Conservation (phyloP, 768 basidiomycete genomes). For the Chalciporus pseudorubinellus region DNA sequence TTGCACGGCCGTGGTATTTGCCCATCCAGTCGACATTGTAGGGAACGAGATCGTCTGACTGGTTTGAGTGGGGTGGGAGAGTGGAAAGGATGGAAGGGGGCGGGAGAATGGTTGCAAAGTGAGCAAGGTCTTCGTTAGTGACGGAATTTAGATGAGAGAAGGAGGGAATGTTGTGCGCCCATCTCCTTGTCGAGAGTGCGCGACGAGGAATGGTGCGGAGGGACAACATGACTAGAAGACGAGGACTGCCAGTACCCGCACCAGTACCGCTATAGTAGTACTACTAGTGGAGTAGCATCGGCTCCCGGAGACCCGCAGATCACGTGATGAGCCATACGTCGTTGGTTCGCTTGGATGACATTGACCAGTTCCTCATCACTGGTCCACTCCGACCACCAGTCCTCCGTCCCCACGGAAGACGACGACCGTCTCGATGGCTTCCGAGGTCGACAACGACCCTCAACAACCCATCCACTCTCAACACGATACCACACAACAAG, state of each 20-base stretch:
- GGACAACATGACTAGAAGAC: slow-evolving; percentile 11
- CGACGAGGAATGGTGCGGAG: slow-evolving; percentile 1
- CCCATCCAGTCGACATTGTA: slow-evolving; percentile 97
- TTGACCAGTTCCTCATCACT: no score
- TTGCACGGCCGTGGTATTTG: slow-evolving; percentile 83
- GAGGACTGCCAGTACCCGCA: no score
- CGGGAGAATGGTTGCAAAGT: slow-evolving; percentile 67
- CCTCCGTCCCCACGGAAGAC: not conserved
- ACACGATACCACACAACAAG: slow-evolving; percentile 38
- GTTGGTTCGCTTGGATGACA: no score
- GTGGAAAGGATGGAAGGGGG: slow-evolving; percentile 66
- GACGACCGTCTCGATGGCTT: not conserved
- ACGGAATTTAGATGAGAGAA: slow-evolving; percentile 45
- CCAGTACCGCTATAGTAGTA: no score
- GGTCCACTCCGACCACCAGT: not conserved
- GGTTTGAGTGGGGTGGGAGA: slow-evolving; percentile 45
- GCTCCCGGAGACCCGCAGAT: slow-evolving; percentile 32
- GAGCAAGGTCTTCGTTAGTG: slow-evolving; percentile 55
- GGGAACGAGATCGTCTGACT: slow-evolving; percentile 63
- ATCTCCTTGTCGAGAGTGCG: slow-evolving; percentile 6
- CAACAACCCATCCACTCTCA: slow-evolving; percentile 31
- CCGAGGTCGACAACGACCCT: not conserved
- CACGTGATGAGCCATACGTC: slow-evolving; percentile 25
- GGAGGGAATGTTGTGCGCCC: slow-evolving; percentile 20
- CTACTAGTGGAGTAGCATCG: not conserved